Percentiles rank a stretch among this genome's conserved stretches.
phyloP scores from a whole-genome alignment of 306 rosid genomes.

The Lathyrus sativus region DNA sequence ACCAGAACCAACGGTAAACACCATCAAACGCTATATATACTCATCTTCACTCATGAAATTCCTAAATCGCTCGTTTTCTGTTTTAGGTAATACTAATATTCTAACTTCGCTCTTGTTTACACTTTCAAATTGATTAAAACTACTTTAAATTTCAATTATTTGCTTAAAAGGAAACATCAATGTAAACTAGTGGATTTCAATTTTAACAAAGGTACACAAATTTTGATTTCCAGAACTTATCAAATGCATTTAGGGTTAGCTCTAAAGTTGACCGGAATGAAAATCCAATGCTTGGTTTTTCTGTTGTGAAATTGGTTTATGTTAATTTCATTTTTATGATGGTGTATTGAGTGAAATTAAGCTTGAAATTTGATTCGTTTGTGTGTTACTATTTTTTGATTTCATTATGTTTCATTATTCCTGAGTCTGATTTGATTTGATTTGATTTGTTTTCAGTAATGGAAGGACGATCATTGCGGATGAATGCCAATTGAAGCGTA shows the following conservation, averaged over 20 bases:
- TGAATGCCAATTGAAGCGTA: no score
- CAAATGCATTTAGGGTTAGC: background rate
- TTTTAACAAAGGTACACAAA: background rate
- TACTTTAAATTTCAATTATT: background rate
- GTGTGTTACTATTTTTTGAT: background rate
- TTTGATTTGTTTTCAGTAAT: background rate
- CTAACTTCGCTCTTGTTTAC: background rate
- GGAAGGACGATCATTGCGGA: background rate
- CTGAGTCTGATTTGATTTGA: background rate
- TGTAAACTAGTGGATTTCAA: background rate
- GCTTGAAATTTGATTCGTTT: conserved; percentile 3
- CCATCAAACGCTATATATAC: background rate
- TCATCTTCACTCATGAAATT: background rate
- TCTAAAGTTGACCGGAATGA: background rate
- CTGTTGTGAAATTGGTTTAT: background rate
- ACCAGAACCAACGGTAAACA: background rate
- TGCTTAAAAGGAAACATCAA: background rate
- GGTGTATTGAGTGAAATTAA: background rate
- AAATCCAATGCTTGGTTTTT: no score
- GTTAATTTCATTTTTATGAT: background rate
- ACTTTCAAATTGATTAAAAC: background rate
- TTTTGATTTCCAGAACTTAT: background rate
- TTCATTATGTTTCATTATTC: background rate
- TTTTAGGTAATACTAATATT: background rate
- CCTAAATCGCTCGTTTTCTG: background rate